These are phyloP conservation scores for Choanephora cucurbitarum DNA, from an alignment of 371 early-diverging fungal species.

Conservation along the genomic window DNA sequence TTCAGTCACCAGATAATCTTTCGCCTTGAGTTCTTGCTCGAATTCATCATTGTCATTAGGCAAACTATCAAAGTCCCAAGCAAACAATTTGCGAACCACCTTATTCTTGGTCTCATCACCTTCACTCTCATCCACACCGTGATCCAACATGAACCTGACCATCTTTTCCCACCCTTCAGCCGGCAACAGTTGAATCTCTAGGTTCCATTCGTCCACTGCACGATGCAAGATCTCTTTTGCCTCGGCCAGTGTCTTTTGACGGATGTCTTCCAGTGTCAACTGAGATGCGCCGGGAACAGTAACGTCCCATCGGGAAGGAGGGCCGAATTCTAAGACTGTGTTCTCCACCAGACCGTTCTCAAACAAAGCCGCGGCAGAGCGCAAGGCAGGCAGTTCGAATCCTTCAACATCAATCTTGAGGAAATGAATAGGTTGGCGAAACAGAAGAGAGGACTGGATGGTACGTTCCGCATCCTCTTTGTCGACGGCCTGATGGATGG, in stretches of 20 bases:
- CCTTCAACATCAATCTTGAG: conserved; percentile 55
- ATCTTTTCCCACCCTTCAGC: conserved; percentile 45
- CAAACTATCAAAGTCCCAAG: conserved; percentile 48
- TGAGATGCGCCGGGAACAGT: conserved; percentile 24
- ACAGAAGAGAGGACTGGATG: too few species aligned
- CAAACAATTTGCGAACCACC: conserved; percentile 38
- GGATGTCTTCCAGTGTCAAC: conserved; percentile 19
- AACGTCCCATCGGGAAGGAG: conserved; percentile 48
- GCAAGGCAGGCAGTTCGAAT: conserved; percentile 45
- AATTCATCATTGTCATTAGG: conserved; percentile 44
- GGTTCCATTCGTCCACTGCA: conserved; percentile 35
- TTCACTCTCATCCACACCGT: conserved; percentile 29
- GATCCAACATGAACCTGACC: conserved; percentile 37
- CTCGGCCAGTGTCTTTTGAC: conserved; percentile 23
- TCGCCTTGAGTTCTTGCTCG: conserved; percentile 38
- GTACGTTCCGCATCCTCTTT: conserved; percentile 10
- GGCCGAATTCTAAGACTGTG: conserved; percentile 48
- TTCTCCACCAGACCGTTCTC: conserved; percentile 44
- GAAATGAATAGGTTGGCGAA: conserved; percentile 49
- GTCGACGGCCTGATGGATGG: conserved; percentile 12
- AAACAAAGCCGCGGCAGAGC: conserved; percentile 38
- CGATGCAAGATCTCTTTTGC: conserved; percentile 28
- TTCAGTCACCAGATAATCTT: conserved; percentile 39
- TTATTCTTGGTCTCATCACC: conserved; percentile 24
- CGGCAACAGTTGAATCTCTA: conserved; percentile 47